A percentile compares a stretch with the other conserved stretches of the same genome.
These are phyloP conservation scores for Hypoxylon sp. DNA, from an alignment of 2,329 filamentous ascomycete species.

Conservation along the genomic window DNA sequence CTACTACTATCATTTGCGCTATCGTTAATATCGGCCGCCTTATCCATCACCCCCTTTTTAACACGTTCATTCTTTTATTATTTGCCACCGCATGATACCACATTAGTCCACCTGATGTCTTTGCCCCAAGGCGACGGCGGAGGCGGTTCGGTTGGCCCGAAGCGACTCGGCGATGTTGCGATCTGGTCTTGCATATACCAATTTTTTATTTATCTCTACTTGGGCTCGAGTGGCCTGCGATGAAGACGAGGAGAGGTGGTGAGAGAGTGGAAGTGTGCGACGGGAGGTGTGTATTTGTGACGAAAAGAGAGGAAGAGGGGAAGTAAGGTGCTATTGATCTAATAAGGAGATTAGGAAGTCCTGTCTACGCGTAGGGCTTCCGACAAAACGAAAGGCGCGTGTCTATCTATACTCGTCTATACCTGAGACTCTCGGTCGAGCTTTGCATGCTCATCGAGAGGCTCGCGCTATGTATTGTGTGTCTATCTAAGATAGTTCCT, in stretches of 20 bases:
- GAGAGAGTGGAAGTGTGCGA: background rate
- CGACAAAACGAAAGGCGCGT: no score
- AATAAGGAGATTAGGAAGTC: conserved; percentile 17
- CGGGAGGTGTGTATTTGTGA: no score
- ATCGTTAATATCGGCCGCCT: conserved; percentile 15
- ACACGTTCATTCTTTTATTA: conserved; percentile 30
- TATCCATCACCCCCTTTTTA: conserved; percentile 12
- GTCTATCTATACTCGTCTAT: conserved; percentile 20
- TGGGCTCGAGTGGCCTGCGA: conserved; percentile 2
- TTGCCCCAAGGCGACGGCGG: conserved; percentile 2
- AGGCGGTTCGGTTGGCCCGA: no score
- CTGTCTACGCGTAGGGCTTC: conserved; percentile 25
- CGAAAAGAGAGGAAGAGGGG: background rate
- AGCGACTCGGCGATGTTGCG: background rate
- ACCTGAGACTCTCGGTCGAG: conserved; percentile 4
- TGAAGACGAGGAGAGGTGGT: background rate
- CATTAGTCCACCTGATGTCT: conserved; percentile 21
- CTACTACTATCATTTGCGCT: conserved; percentile 6
- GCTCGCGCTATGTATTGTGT: conserved; percentile 19
- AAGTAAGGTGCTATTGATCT: conserved; percentile 6
- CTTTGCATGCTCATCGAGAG: conserved; percentile 1
- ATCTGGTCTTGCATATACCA: conserved; percentile 9
- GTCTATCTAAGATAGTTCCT: background rate
- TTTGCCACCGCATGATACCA: conserved; percentile 33
- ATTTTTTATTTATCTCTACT: no score